Evolutionary conservation across 2,329 filamentous ascomycete species (phyloP).

Genomic region (Fusarium torulosum): DNA sequence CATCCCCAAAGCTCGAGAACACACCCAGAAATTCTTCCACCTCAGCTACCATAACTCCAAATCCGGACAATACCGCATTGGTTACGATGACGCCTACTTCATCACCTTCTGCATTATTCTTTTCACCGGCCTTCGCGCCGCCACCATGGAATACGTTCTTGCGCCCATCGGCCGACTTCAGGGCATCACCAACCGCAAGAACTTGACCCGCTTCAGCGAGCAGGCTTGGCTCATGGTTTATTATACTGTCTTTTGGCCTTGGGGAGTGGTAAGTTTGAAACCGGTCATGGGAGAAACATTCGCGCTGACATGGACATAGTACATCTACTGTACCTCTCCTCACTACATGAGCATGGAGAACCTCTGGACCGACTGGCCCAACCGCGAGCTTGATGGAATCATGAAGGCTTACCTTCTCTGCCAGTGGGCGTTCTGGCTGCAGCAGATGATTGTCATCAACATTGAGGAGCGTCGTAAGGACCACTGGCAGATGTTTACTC

Average conservation of each 20-base stretch:
- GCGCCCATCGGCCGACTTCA: slow-evolving; percentile 78
- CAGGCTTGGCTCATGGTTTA: slow-evolving; percentile 93
- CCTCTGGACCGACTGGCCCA: slow-evolving; percentile 88
- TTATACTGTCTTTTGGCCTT: slow-evolving; percentile 82
- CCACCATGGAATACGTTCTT: slow-evolving; percentile 87
- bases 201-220: slow-evolving; percentile 86
- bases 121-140: slow-evolving; percentile 88
- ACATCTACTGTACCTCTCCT: slow-evolving; percentile 80
- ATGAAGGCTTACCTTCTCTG: slow-evolving; percentile 92
- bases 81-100: slow-evolving; percentile 84
- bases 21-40: slow-evolving; percentile 89
- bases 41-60: slow-evolving; percentile 83
- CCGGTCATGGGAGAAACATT: neutral
- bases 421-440: slow-evolving; percentile 92
- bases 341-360: slow-evolving; percentile 82
- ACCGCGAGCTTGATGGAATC: slow-evolving; percentile 77
- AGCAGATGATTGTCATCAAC: slow-evolving; percentile 93
- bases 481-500: slow-evolving; percentile 94
- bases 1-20: slow-evolving; percentile 81
- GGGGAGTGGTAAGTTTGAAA: slow-evolving; percentile 78
- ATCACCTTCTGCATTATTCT: slow-evolving; percentile 84
- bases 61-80: slow-evolving; percentile 78
- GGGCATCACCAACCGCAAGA: slow-evolving; percentile 82
- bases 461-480: slow-evolving; percentile 96
- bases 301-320: slow-evolving; percentile 63